Base-by-base conservation (phyloP, 208 protist species). In the Trypanosoma avium region DNA sequence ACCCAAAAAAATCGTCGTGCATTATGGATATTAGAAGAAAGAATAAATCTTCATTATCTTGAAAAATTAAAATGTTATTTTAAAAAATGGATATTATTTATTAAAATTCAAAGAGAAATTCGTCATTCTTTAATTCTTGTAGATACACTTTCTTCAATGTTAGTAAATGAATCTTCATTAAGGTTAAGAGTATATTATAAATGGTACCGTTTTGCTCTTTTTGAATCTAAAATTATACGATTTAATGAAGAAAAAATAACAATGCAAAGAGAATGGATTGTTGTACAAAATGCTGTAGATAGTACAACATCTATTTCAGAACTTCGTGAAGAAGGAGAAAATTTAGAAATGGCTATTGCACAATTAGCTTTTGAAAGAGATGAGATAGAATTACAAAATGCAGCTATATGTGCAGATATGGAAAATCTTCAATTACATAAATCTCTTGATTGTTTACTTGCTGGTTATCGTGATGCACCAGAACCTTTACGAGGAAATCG, bases 201-300 rank as follows among this genome's bases (percentile, higher is more conserved):
- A 45, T 92, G 86, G 86, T 74, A 70, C 38, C 56, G 61, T 43
- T 86, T 72, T 49, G 74, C 83, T 4, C 50, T 63, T 13, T 70
- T 74, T 55, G 70, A 84, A 9, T 46, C 64, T 17, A 76, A 74
- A 30, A 43, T 67, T 17, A 49, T 13, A n/a, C 83, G 77, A 21
- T 60, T 87, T 0, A 24, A 38, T 17, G 81, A 81, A 24, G 86
- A 93, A 70, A 38, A 68, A 7, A 48, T 58, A 36, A 93, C 75
- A 1, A 57, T 93, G 71, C 61, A 77, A 43, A 40, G 73, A 10
- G 86, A 90, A 63, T 90, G 79, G 80, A 54, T 66, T 62, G 26
- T 61, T 60, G 47, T 88, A 64, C 73, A 86, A 67, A 76, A 61
- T 24, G 60, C 59, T 17, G 36, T 77, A 32, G 60, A 67, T 32